phyloP scores from a whole-genome alignment of 768 basidiomycete species.

The Phaffia australis region DNA sequence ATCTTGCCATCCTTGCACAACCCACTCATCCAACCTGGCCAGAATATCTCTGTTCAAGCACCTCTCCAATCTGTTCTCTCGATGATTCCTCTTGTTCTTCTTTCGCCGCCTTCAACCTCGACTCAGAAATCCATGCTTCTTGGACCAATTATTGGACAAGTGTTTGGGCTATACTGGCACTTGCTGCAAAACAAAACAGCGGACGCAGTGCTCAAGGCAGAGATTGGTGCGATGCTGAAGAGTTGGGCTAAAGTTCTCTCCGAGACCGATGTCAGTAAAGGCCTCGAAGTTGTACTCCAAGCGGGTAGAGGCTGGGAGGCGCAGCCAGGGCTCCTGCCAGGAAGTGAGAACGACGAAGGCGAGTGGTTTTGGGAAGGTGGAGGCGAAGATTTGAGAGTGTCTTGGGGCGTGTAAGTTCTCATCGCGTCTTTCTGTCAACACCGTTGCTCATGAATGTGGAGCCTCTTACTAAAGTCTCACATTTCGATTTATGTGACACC shows the following conservation, averaged over 20 bases:
- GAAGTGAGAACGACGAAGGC: slow-evolving; percentile 43
- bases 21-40: slow-evolving; percentile 6
- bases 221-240: slow-evolving; percentile 50
- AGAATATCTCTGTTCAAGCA: background rate
- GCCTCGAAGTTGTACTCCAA: slow-evolving; percentile 52
- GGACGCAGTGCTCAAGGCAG: slow-evolving; percentile 55
- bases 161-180: slow-evolving; percentile 56
- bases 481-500: background rate
- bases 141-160: slow-evolving; percentile 54
- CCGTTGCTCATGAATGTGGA: background rate
- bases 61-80: background rate
- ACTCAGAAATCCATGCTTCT: slow-evolving; percentile 43
- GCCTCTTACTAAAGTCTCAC: no score
- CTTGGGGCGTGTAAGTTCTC: slow-evolving; percentile 43
- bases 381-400: slow-evolving; percentile 43
- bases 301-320: slow-evolving; percentile 30
- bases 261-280: slow-evolving; percentile 45
- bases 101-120: slow-evolving; percentile 15
- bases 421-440: background rate
- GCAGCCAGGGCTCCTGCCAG: slow-evolving; percentile 34
- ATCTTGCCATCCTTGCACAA: slow-evolving; percentile 14
- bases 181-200: slow-evolving; percentile 45
- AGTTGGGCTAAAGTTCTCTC: slow-evolving; percentile 67
- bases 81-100: slow-evolving; percentile 21
- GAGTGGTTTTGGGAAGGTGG: slow-evolving; percentile 44